These are phyloP conservation scores for Aurifilum marmelostoma DNA, from an alignment of 2,329 filamentous ascomycete genomes.

Conservation along the genomic window DNA sequence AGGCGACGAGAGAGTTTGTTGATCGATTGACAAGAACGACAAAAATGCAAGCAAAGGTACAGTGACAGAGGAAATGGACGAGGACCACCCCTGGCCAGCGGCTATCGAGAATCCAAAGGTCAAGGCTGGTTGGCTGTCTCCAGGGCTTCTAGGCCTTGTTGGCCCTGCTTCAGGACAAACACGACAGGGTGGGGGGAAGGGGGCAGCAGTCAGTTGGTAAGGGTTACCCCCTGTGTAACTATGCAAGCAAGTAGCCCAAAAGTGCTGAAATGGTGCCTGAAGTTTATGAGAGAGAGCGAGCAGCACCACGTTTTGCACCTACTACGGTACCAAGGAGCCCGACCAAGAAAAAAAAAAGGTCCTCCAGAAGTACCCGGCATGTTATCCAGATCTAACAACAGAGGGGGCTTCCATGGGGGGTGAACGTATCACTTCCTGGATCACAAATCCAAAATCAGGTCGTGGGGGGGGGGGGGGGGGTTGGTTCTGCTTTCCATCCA, in stretches of 20 bases:
- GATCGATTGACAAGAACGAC: background rate
- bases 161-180: background rate
- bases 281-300: too few relatives aligned
- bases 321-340: too few relatives aligned
- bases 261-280: conserved; percentile 7
- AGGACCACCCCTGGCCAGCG: background rate
- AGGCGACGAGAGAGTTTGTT: background rate
- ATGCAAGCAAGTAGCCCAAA: background rate
- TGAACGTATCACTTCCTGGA: background rate
- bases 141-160: background rate
- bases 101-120: background rate
- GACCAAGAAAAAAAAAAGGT: background rate
- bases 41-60: background rate
- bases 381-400: too few relatives aligned
- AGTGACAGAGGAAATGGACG: background rate
- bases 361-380: background rate
- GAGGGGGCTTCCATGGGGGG: background rate
- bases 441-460: conserved; percentile 12
- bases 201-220: background rate
- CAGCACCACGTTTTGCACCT: background rate
- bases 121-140: background rate
- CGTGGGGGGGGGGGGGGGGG: too few relatives aligned
- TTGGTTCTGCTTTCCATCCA: conserved; percentile 1
- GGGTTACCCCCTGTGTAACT: background rate
- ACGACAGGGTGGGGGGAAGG: background rate